Conservation (phyloP, 1,284 basidiomycete genomes). For the Coniophora puteana region DNA sequence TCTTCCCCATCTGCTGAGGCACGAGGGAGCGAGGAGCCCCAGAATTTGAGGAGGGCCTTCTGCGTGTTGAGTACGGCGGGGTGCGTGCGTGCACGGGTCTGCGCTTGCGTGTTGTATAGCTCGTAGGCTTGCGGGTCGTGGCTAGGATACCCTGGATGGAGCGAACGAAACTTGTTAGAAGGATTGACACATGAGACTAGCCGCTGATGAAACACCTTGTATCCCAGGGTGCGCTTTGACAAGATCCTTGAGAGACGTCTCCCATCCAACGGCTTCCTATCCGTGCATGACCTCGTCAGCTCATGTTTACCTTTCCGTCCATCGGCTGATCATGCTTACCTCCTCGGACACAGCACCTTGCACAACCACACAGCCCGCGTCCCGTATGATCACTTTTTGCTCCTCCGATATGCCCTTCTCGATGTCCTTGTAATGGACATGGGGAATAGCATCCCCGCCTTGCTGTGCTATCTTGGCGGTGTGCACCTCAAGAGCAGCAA, state of each 20-base stretch:
- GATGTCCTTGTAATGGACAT: slow-evolving; percentile 48
- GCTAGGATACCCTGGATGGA: slow-evolving; percentile 51
- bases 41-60: slow-evolving; percentile 54
- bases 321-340: slow-evolving; percentile 28
- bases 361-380: slow-evolving; percentile 57
- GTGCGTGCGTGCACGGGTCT: slow-evolving; percentile 56
- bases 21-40: slow-evolving; percentile 42
- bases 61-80: slow-evolving; percentile 48
- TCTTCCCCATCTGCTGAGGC: no score
- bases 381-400: slow-evolving; percentile 45
- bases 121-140: slow-evolving; percentile 72
- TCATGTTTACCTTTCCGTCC: neutral
- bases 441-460: slow-evolving; percentile 48
- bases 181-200: no score
- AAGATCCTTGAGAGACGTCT: slow-evolving; percentile 53
- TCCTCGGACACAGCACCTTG: slow-evolving; percentile 54
- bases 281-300: neutral
- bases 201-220: no score
- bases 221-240: slow-evolving; percentile 47
- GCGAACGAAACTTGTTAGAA: no score
- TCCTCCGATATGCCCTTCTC: slow-evolving; percentile 35
- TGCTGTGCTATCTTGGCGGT: slow-evolving; percentile 40
- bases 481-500: slow-evolving; percentile 43
- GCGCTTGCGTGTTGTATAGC: slow-evolving; percentile 63
- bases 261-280: slow-evolving; percentile 62